Evolutionary conservation across 78 protist genomes (phyloP).

Genomic region (Goniomonas avonlea): DNA sequence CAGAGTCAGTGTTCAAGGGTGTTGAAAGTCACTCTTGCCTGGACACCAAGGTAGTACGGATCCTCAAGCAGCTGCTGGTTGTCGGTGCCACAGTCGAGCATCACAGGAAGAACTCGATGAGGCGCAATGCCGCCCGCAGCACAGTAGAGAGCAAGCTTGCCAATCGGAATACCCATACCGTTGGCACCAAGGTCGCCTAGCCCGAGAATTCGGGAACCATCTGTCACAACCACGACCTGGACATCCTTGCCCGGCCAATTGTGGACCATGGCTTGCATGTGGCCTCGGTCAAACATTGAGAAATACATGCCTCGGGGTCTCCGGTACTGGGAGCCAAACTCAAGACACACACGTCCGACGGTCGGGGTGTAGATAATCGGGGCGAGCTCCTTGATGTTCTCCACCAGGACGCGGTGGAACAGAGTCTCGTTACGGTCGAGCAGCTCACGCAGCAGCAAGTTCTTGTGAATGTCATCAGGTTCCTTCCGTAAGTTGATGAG

Average conservation of each 20-base stretch:
- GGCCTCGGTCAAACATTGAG: constrained; percentile 23
- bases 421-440: constrained; percentile 64
- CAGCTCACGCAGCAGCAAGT: too few species aligned
- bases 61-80: constrained; percentile 52
- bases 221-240: constrained; percentile 82
- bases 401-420: constrained; percentile 49
- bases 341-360: not conserved
- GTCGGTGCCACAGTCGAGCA: constrained; percentile 90
- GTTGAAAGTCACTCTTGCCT: not conserved
- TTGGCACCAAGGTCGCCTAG: constrained; percentile 64
- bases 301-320: constrained; percentile 42
- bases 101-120: constrained; percentile 73
- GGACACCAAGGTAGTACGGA: not conserved
- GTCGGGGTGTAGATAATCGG: not conserved
- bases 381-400: not conserved
- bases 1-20: too few species aligned
- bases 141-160: constrained; percentile 73
- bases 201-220: constrained; percentile 97
- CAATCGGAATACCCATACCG: constrained; percentile 56
- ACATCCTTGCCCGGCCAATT: constrained; percentile 27
- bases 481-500: too few species aligned
- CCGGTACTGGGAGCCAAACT: not conserved
- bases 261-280: constrained; percentile 4
- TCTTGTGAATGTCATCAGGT: too few species aligned
- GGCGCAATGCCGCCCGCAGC: constrained; percentile 24